Conservation (phyloP, 495 filamentous ascomycete genomes). For the Penicillium arizonense region DNA sequence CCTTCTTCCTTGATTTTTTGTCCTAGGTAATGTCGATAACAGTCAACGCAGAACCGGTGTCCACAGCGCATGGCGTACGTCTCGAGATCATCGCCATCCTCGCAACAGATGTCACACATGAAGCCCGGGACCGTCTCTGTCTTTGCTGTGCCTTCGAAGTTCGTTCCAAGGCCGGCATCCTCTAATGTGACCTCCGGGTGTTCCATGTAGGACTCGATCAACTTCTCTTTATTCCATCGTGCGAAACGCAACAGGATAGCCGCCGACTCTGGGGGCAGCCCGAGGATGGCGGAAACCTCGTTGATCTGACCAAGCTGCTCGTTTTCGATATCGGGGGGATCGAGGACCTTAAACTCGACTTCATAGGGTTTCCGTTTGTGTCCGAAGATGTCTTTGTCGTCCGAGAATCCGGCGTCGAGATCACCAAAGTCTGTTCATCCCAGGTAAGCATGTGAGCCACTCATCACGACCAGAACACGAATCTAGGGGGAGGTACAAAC, state of each 20-base stretch:
- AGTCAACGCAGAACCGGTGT: slow-evolving; percentile 92
- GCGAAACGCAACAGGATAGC: slow-evolving; percentile 86
- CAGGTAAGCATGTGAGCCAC: slow-evolving; percentile 1
- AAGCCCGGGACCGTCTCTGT: slow-evolving; percentile 73
- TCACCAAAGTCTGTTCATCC: slow-evolving; percentile 64
- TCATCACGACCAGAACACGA: not conserved
- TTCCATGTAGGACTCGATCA: slow-evolving; percentile 97
- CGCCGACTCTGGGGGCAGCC: slow-evolving; percentile 78
- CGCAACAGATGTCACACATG: slow-evolving; percentile 92
- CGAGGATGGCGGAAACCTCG: slow-evolving; percentile 85
- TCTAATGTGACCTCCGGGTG: slow-evolving; percentile 73
- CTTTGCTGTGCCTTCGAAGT: slow-evolving; percentile 58
- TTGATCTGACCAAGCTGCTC: slow-evolving; percentile 82
- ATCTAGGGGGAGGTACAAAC: slow-evolving; percentile 46
- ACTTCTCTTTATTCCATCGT: slow-evolving; percentile 91
- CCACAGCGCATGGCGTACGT: slow-evolving; percentile 95
- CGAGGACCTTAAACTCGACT: slow-evolving; percentile 77
- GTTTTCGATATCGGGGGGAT: slow-evolving; percentile 73
- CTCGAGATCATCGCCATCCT: slow-evolving; percentile 75
- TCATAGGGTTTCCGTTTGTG: slow-evolving; percentile 75
- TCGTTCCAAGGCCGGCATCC: slow-evolving; percentile 74
- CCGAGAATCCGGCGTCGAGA: slow-evolving; percentile 70
- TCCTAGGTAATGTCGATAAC: slow-evolving; percentile 84
- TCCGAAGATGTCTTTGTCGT: slow-evolving; percentile 71
- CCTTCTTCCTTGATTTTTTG: slow-evolving; percentile 95